These are phyloP conservation scores for Magnusiomyces ingens DNA, from an alignment of 1,139 yeast species.

Conservation along the genomic window DNA sequence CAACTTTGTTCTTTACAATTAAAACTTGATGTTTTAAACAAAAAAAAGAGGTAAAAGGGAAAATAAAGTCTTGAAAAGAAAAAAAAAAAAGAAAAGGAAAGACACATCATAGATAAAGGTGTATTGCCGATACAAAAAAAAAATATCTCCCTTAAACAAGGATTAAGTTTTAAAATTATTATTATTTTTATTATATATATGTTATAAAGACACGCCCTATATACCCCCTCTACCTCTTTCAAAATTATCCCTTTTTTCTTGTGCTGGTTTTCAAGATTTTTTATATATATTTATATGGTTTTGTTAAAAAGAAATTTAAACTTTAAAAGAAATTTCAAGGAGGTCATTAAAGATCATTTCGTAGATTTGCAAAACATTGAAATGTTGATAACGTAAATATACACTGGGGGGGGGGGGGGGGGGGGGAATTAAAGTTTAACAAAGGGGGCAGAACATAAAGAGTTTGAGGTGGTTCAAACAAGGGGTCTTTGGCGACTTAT, in stretches of 20 bases:
- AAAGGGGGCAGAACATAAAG: no score
- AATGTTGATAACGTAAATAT: no score
- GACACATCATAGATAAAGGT: no score
- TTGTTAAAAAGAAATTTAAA: background rate
- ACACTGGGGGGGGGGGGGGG: no score
- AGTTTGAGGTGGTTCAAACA: no score
- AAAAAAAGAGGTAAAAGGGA: no score
- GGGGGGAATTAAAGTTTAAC: no score
- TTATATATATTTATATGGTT: background rate
- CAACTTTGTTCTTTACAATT: conserved; percentile 55
- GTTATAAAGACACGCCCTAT: background rate
- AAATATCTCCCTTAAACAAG: background rate
- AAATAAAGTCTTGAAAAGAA: no score
- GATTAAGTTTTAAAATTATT: background rate
- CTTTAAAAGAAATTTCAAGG: background rate
- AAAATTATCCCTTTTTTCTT: background rate
- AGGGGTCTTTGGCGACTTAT: background rate
- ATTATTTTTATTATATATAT: background rate
- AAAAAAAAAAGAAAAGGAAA: no score
- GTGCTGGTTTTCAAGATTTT: background rate
- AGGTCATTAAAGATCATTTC: no score
- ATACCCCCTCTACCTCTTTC: background rate
- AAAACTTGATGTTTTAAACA: background rate
- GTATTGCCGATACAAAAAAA: background rate
- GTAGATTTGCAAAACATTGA: no score